These are phyloP conservation scores for Paxillus rubicundulus DNA, from an alignment of 768 basidiomycete species.

Conservation along the genomic window DNA sequence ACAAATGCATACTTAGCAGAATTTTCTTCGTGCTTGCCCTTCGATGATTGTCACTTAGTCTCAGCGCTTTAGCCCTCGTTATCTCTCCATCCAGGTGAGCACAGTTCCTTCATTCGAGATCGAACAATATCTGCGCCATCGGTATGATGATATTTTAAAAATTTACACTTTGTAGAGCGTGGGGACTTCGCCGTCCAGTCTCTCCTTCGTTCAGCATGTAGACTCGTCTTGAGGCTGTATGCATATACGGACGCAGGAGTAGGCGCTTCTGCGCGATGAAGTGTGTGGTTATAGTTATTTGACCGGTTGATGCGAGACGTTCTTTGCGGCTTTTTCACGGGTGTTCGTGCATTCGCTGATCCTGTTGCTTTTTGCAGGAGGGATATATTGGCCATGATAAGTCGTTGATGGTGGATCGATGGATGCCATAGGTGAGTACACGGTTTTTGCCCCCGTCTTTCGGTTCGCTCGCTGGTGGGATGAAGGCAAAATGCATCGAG, in stretches of 20 bases:
- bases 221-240: conserved; percentile 34
- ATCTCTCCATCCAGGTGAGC: conserved; percentile 14
- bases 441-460: not conserved
- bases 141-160: conserved; percentile 31
- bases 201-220: conserved; percentile 34
- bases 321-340: not conserved
- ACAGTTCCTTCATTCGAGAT: not conserved
- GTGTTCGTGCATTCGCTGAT: conserved; percentile 6
- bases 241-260: conserved; percentile 35
- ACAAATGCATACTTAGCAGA: not conserved
- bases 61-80: no score
- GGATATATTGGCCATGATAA: not conserved
- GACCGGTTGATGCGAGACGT: conserved; percentile 12
- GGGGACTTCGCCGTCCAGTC: conserved; percentile 34
- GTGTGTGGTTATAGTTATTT: conserved; percentile 38
- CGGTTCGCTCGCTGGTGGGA: conserved; percentile 21
- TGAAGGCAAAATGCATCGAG: conserved; percentile 25
- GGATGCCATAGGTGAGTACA: conserved; percentile 5
- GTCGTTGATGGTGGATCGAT: not conserved
- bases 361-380: conserved; percentile 4
- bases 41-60: no score
- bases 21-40: not conserved
- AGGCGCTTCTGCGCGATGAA: conserved; percentile 35
- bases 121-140: not conserved
- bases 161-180: conserved; percentile 27